These are phyloP conservation scores for Fusarium decemcellulare DNA, from an alignment of 2,329 filamentous ascomycete genomes.

Conservation along the genomic window DNA sequence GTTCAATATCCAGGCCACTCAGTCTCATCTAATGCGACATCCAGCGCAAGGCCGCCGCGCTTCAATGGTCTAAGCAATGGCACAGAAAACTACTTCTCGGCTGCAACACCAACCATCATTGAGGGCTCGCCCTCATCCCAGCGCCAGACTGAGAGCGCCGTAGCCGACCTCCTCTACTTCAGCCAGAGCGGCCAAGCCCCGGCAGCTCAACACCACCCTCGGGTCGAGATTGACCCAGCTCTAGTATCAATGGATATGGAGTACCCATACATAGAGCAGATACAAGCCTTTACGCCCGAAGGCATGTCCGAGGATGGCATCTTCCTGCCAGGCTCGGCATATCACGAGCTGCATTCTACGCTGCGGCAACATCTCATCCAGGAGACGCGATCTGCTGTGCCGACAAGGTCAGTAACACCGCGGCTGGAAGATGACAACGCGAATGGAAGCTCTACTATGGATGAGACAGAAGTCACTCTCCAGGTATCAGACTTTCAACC, in stretches of 20 bases:
- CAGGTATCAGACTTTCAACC: slow-evolving; percentile 37
- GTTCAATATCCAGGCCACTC: background rate
- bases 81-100: slow-evolving; percentile 21
- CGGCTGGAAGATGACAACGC: slow-evolving; percentile 30
- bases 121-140: slow-evolving; percentile 40
- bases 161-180: slow-evolving; percentile 53
- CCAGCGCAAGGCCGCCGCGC: slow-evolving; percentile 1
- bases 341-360: slow-evolving; percentile 61
- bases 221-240: slow-evolving; percentile 37
- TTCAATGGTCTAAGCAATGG: background rate
- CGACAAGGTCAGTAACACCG: slow-evolving; percentile 49
- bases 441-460: slow-evolving; percentile 10
- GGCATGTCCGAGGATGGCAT: slow-evolving; percentile 56
- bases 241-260: slow-evolving; percentile 42
- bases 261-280: slow-evolving; percentile 43
- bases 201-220: background rate
- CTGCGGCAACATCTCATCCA: slow-evolving; percentile 61
- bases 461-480: slow-evolving; percentile 25
- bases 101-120: slow-evolving; percentile 9
- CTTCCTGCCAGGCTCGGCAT: slow-evolving; percentile 62
- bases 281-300: slow-evolving; percentile 51
- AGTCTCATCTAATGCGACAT: background rate
- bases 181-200: slow-evolving; percentile 48
- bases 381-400: slow-evolving; percentile 57
- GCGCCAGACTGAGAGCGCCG: slow-evolving; percentile 53